Evolutionary conservation across 1,139 yeast genomes (phyloP).

Genomic region (Suhomyces maxii): DNA sequence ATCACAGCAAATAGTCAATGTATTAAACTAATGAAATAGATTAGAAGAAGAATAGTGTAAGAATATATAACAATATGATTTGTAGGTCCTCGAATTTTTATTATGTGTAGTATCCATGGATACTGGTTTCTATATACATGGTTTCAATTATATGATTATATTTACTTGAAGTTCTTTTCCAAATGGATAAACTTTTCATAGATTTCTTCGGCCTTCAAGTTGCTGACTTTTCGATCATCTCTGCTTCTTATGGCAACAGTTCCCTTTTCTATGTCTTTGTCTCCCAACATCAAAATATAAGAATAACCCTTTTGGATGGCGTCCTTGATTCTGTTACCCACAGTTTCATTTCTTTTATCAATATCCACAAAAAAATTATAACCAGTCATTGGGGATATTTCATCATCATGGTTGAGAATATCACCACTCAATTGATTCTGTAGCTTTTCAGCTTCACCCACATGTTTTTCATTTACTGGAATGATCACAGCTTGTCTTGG

Average conservation of each 20-base stretch:
- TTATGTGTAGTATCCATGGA: too few species aligned
- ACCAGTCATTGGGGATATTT: slow-evolving; percentile 55
- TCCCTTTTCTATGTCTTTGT: slow-evolving; percentile 66
- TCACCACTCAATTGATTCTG: slow-evolving; percentile 54
- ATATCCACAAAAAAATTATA: slow-evolving; percentile 73
- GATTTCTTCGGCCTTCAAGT: slow-evolving; percentile 48
- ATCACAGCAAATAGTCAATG: not conserved
- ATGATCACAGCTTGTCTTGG: slow-evolving; percentile 91
- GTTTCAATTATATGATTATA: not conserved
- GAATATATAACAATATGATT: not conserved
- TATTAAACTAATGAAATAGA: not conserved
- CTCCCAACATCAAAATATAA: slow-evolving; percentile 82
- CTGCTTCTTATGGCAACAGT: slow-evolving; percentile 69
- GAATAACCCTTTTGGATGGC: slow-evolving; percentile 77
- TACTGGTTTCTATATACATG: slow-evolving; percentile 4
- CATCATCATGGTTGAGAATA: slow-evolving; percentile 26
- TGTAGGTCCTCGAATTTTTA: too few species aligned
- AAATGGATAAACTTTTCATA: slow-evolving; percentile 48
- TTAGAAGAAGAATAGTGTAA: not conserved
- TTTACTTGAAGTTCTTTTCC: slow-evolving; percentile 46
- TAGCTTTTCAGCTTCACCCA: slow-evolving; percentile 52
- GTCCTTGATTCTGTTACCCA: slow-evolving; percentile 78
- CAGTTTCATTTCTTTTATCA: slow-evolving; percentile 72
- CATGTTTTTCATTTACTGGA: slow-evolving; percentile 69
- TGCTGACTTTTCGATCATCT: slow-evolving; percentile 50